Conservation (phyloP, 169 alveolate genomes). For the Miamiensis avidus region DNA sequence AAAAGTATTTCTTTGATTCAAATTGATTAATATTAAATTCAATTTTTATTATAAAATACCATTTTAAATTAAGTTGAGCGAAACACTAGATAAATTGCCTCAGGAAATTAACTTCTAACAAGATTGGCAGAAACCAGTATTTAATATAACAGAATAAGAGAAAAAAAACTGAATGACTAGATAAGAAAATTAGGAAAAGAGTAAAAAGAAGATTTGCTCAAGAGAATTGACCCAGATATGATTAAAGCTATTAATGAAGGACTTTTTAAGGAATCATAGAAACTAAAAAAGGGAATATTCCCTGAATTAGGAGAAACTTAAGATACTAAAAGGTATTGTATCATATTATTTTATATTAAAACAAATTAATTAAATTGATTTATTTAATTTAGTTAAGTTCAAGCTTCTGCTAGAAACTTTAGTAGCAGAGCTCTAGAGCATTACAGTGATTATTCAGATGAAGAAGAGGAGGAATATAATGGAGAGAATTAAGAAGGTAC, state of each 20-base stretch:
- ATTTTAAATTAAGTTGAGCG: not conserved
- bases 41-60: too few relatives aligned
- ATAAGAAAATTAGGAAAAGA: not conserved
- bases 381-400: too few relatives aligned
- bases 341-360: too few relatives aligned
- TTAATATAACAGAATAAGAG: not conserved
- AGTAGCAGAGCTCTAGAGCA: not conserved
- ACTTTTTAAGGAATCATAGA: not conserved
- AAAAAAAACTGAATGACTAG: too few relatives aligned
- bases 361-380: not conserved
- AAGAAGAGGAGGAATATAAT: not conserved
- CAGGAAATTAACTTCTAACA: not conserved
- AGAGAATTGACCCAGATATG: not conserved
- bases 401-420: too few relatives aligned
- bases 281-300: not conserved
- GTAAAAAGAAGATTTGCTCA: not conserved
- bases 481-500: not conserved
- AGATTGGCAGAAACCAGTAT: not conserved
- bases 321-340: too few relatives aligned
- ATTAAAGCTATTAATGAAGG: too few relatives aligned
- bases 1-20: not conserved
- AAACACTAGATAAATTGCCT: too few relatives aligned
- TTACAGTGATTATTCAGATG: not conserved
- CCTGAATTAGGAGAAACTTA: not conserved
- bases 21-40: too few relatives aligned